Evolutionary conservation across 164 flowering plant genomes (phyloP).

Genomic region (Platanus orientalis): DNA sequence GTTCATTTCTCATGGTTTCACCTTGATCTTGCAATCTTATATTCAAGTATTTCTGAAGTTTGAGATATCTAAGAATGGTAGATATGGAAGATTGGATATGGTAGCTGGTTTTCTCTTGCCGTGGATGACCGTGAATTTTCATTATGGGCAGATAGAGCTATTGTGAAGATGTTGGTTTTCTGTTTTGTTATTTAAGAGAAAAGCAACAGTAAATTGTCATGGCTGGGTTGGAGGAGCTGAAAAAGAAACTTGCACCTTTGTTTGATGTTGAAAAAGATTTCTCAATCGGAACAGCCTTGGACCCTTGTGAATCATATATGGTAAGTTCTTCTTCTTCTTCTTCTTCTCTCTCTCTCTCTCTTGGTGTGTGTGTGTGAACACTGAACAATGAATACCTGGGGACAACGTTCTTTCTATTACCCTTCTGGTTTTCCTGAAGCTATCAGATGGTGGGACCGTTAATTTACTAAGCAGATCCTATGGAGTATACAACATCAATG

Average conservation of each 20-base stretch:
- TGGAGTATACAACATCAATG: slow-evolving; percentile 88
- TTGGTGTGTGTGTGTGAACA: too few relatives aligned
- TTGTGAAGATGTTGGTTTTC: slow-evolving; percentile 1
- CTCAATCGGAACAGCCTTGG: slow-evolving; percentile 48
- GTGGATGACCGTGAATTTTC: background rate
- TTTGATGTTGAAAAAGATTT: slow-evolving; percentile 93
- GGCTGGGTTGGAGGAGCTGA: slow-evolving; percentile 92
- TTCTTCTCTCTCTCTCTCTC: too few relatives aligned
- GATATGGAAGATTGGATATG: background rate
- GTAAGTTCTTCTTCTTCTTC: slow-evolving; percentile 28
- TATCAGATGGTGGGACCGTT: slow-evolving; percentile 86
- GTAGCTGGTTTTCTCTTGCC: background rate
- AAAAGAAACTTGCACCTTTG: slow-evolving; percentile 80
- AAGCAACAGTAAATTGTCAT: slow-evolving; percentile 25
- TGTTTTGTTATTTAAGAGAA: background rate
- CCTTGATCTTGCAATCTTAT: background rate
- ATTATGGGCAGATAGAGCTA: background rate
- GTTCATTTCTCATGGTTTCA: background rate
- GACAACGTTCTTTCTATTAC: slow-evolving; percentile 2
- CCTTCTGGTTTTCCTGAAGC: slow-evolving; percentile 34
- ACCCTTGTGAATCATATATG: slow-evolving; percentile 69
- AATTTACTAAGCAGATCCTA: slow-evolving; percentile 87
- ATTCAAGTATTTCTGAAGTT: background rate
- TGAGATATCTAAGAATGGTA: background rate
- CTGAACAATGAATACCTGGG: background rate